phyloP scores from a whole-genome alignment of 768 basidiomycete species.

The Rhizopogon vinicolor region DNA sequence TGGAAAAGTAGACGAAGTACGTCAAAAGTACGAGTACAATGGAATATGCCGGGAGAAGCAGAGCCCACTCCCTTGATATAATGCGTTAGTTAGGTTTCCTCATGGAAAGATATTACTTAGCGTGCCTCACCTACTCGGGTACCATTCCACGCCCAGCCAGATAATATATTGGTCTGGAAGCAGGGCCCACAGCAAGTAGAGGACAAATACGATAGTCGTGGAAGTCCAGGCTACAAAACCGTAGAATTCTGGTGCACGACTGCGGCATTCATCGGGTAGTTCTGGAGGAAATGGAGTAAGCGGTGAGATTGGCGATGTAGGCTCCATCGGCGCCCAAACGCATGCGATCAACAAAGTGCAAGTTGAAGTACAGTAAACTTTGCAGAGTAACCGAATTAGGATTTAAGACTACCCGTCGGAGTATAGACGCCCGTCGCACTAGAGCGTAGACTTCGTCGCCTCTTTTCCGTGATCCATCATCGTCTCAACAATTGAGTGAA shows the following conservation, averaged over 20 bases:
- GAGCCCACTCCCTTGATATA: conserved; percentile 72
- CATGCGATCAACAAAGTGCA: neutral
- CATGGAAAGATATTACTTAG: neutral
- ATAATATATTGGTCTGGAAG: conserved; percentile 68
- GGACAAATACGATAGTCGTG: conserved; percentile 62
- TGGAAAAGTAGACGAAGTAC: conserved; percentile 71
- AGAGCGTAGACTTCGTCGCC: too few species aligned
- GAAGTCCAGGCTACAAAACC: conserved; percentile 87
- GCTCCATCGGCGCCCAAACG: conserved; percentile 10
- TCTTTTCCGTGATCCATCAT: conserved; percentile 1
- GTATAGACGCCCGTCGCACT: neutral
- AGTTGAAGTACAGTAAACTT: neutral
- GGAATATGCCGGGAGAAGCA: conserved; percentile 77
- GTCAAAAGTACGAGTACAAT: conserved; percentile 67
- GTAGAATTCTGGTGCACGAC: conserved; percentile 80
- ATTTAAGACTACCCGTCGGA: too few species aligned
- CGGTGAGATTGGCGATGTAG: conserved; percentile 42
- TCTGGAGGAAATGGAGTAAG: conserved; percentile 38
- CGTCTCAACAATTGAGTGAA: neutral
- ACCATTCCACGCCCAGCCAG: conserved; percentile 73
- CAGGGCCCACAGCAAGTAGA: conserved; percentile 79
- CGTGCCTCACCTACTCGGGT: conserved; percentile 69
- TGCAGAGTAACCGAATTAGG: too few species aligned
- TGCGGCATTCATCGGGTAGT: conserved; percentile 42
- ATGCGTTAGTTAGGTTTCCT: conserved; percentile 1